A percentile compares a stretch with the other conserved stretches of the same genome.
phyloP scores from a whole-genome alignment of 2,329 filamentous ascomycete genomes.

The Delphinella strobiligena region DNA sequence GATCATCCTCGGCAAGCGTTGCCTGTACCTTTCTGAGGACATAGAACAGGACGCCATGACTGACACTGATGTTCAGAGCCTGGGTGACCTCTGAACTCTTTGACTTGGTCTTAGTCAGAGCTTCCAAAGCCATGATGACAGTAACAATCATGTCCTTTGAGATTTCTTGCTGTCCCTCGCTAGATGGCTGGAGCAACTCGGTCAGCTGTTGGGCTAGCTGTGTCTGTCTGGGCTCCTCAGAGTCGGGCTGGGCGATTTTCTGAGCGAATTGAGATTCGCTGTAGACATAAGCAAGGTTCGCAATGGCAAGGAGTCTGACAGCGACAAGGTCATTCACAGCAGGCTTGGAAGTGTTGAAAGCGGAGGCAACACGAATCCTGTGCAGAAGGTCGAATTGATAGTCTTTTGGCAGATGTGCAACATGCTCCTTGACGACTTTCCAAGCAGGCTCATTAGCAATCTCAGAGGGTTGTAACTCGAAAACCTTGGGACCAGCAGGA shows the following conservation, averaged over 20 bases:
- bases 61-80: constrained; percentile 89
- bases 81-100: constrained; percentile 74
- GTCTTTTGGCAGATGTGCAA: constrained; percentile 54
- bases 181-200: constrained; percentile 76
- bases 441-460: constrained; percentile 30
- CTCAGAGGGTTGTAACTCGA: constrained; percentile 50
- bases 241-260: constrained; percentile 75
- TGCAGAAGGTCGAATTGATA: constrained; percentile 77
- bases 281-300: constrained; percentile 84
- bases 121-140: constrained; percentile 69
- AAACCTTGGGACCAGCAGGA: constrained; percentile 35
- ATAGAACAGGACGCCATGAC: constrained; percentile 89
- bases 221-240: constrained; percentile 75
- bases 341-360: constrained; percentile 53
- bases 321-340: constrained; percentile 65
- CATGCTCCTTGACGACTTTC: constrained; percentile 28
- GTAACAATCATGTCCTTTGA: constrained; percentile 71
- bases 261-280: constrained; percentile 72
- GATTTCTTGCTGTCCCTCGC: constrained; percentile 53
- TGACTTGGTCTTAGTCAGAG: constrained; percentile 65
- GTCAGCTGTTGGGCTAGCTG: constrained; percentile 88
- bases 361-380: constrained; percentile 71
- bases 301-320: constrained; percentile 70
- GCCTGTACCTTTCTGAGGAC: constrained; percentile 82
- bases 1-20: constrained; percentile 54